phyloP scores from a whole-genome alignment of 225 moss, liverwort and hornwort species.

The Pleurozium schreberi region DNA sequence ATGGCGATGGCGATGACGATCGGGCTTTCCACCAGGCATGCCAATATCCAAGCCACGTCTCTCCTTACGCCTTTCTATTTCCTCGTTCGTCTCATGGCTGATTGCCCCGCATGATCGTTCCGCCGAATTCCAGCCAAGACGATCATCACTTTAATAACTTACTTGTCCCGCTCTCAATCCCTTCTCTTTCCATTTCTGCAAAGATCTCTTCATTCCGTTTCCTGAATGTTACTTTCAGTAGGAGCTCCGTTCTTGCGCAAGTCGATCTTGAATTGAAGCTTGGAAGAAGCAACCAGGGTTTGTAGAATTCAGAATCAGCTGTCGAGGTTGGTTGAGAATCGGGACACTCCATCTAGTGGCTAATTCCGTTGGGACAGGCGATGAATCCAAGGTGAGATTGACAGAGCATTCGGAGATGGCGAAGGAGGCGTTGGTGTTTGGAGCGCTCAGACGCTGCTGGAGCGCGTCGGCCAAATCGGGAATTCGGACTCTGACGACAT shows the following conservation, averaged over 20 bases:
- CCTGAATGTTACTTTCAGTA: background rate
- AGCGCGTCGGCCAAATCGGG: background rate
- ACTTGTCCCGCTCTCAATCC: background rate
- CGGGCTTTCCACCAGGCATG: background rate
- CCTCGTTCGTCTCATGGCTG: background rate
- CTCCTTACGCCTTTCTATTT: background rate
- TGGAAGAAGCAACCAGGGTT: background rate
- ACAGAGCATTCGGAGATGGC: background rate
- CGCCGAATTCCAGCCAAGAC: background rate
- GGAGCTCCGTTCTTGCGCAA: background rate
- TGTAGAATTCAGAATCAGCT: background rate
- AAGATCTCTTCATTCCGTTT: background rate
- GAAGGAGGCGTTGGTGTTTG: conserved; percentile 9
- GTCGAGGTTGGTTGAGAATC: background rate
- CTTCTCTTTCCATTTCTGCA: background rate
- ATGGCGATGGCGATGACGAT: background rate
- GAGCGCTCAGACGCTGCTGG: conserved; percentile 6
- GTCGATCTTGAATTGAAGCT: background rate
- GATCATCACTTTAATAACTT: background rate
- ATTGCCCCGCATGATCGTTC: background rate
- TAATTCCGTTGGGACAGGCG: background rate
- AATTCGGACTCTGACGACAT: conserved; percentile 40
- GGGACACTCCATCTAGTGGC: background rate
- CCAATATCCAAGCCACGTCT: background rate
- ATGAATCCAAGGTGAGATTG: background rate